phyloP scores from a whole-genome alignment of 805 yeast species.

The Saccharomycopsis sp. region DNA sequence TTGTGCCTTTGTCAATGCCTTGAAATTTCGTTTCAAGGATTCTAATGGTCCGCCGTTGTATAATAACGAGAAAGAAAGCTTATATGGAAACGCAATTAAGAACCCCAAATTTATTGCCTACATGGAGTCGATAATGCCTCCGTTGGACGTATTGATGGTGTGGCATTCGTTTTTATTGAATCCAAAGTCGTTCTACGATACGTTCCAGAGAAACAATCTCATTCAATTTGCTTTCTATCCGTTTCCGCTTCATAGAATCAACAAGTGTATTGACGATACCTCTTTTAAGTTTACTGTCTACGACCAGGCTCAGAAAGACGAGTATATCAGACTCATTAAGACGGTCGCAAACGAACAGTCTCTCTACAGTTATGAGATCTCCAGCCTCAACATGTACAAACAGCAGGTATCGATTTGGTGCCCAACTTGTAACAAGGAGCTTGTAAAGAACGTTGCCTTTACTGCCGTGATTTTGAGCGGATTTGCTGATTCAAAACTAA shows the following conservation, averaged over 20 bases:
- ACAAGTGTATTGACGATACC: neutral
- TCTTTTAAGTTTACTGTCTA: neutral
- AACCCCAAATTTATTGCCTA: neutral
- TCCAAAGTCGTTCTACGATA: neutral
- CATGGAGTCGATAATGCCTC: neutral
- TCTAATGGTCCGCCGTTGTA: neutral
- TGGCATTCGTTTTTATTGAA: neutral
- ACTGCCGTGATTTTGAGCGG: neutral
- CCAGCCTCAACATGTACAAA: neutral
- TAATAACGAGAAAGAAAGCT: neutral
- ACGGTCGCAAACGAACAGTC: neutral
- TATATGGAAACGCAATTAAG: neutral
- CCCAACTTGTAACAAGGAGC: neutral
- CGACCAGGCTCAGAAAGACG: neutral
- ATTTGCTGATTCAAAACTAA: neutral
- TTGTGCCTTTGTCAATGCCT: neutral
- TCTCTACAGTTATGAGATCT: neutral
- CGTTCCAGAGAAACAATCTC: neutral
- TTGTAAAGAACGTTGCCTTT: neutral
- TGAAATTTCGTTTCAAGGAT: neutral
- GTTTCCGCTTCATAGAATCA: neutral
- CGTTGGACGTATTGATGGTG: neutral
- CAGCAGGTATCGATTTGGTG: neutral
- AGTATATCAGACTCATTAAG: neutral
- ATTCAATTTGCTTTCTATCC: neutral